Evolutionary conservation across 176 grass and related monocot genomes (phyloP).

Genomic region (Zea mays): Zm-B73-REFERENCE-NAM-5.0 NC_050099.1:172176001-172176500

Average conservation of each 20-base stretch:
- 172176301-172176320: neutral
- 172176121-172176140: neutral
- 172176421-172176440: neutral
- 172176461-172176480: slow-evolving; percentile 12
- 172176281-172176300: neutral
- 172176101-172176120: too few species aligned
- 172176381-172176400: neutral
- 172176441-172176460: neutral
- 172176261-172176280: accelerated
- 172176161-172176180: slow-evolving; percentile 14
- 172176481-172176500: neutral
- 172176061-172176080: too few species aligned
- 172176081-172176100: too few species aligned
- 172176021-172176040: slow-evolving; percentile 39
- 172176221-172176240: neutral
- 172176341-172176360: slow-evolving; percentile 32
- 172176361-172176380: slow-evolving; percentile 28
- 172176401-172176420: neutral
- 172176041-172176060: too few species aligned
- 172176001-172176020: slow-evolving; percentile 46
- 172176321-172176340: neutral
- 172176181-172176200: neutral
- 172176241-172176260: accelerated
- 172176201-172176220: accelerated
- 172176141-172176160: slow-evolving; percentile 5